Evolutionary conservation across 305 asterid genomes (phyloP), one percentile per base, ranked within the genome.

Genomic region (Striga hermonthica): DNA sequence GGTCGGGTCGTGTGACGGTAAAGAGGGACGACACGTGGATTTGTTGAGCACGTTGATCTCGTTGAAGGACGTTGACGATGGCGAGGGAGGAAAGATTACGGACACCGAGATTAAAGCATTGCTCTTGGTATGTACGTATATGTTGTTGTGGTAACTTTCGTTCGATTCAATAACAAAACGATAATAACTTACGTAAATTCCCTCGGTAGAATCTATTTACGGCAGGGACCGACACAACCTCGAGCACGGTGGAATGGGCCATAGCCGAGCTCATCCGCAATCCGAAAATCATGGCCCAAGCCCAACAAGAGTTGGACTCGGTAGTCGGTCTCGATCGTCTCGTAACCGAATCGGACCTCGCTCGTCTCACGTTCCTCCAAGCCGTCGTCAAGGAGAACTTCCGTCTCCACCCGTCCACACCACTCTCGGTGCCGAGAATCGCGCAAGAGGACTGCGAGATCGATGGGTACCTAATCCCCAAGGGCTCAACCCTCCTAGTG

Each of bases 41-140:
- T 68, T 91, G 4, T 73, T 88, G 78, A 86, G 77, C 16, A 84
- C 78, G 72, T 74, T 88, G 77, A 69, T 55, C 9, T 0, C 40
- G 3, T 55, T 55, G 40, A 55, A 88, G 2, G 76, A 81, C 9
- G 85, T 80, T 10, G 84, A 71, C 0, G 87, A 76, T 9, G 76
- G 78, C 0, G 6, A 55, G 1, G 84, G 67, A 38, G 86, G 79
- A 14, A 78, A 15, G 62, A 86, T 88, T 7, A 55, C 60, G 8
- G 88, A 88, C 37, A 81, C 77, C 3, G 91, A 91, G 71, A 88
- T 91, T 2, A 55, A 55, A 28, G 60, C 60, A 1, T 14, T 55
- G 0, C 14, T 55, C 1, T 28, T 55, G 60, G 13, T 88, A 91
- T 75, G 97, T 95, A 4, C 53, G 9, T 6, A n/a, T 47, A 3